Percentiles rank a stretch among this genome's conserved stretches.
Evolutionary conservation across 495 filamentous ascomycete genomes (phyloP).

Genomic region (Daldinia childiae): DNA sequence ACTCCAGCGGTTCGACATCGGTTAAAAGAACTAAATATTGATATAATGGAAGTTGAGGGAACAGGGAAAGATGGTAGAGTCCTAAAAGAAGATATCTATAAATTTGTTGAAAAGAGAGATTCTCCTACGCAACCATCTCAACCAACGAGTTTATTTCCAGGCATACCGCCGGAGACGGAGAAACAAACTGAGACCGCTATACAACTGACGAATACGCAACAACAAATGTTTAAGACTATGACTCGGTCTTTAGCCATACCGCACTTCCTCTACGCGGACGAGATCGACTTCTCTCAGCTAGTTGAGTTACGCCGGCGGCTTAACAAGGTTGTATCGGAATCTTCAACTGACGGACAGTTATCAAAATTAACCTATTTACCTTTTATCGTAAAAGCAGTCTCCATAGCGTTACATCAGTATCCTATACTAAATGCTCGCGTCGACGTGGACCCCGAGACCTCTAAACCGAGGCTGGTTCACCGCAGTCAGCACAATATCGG

Average conservation of each 20-base stretch:
- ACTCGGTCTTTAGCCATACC: conserved; percentile 88
- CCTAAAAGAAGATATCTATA: conserved; percentile 91
- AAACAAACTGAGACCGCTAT: conserved; percentile 71
- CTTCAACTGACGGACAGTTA: conserved; percentile 49
- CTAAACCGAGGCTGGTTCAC: conserved; percentile 75
- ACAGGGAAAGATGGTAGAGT: conserved; percentile 94
- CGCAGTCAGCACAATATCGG: conserved; percentile 93
- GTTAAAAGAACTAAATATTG: conserved; percentile 76
- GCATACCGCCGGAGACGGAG: conserved; percentile 35
- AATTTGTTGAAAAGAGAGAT: conserved; percentile 63
- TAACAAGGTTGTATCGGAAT: conserved; percentile 63
- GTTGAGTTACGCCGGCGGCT: conserved; percentile 74
- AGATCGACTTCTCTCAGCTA: conserved; percentile 79
- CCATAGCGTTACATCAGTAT: conserved; percentile 79
- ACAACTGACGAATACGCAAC: conserved; percentile 79
- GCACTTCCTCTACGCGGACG: conserved; percentile 92
- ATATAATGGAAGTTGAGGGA: conserved; percentile 79
- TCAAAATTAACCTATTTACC: conserved; percentile 84
- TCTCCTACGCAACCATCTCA: conserved; percentile 28
- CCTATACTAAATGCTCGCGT: conserved; percentile 89
- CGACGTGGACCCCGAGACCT: conserved; percentile 59
- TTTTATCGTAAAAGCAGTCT: conserved; percentile 96
- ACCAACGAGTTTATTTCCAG: conserved; percentile 43
- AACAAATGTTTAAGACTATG: conserved; percentile 99
- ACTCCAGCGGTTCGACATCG: conserved; percentile 94